Conservation (phyloP, 1,139 yeast species). For the Geotrichum citri-aurantii region DNA sequence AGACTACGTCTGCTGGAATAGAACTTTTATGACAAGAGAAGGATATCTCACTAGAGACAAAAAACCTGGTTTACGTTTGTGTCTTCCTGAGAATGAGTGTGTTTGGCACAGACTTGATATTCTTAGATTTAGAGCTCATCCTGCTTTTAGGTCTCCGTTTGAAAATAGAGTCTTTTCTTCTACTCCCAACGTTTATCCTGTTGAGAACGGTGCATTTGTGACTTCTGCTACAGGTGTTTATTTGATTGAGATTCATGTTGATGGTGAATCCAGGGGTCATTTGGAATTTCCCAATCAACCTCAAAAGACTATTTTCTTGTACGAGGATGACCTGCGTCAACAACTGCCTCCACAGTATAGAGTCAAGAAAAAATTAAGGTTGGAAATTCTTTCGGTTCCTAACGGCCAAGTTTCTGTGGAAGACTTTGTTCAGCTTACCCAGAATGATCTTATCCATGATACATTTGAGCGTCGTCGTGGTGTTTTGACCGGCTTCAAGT, state of each 20-base stretch:
- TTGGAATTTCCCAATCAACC: conserved; percentile 61
- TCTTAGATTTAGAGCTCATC: conserved; percentile 73
- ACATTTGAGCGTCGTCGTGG: conserved; percentile 19
- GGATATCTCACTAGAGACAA: conserved; percentile 49
- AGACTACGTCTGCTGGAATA: conserved; percentile 73
- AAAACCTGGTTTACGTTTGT: conserved; percentile 40
- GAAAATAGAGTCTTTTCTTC: conserved; percentile 44
- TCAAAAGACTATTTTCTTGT: conserved; percentile 46
- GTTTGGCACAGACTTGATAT: conserved; percentile 84
- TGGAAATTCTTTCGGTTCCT: conserved; percentile 43
- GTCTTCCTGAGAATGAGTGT: conserved; percentile 62
- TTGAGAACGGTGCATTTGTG: conserved; percentile 47
- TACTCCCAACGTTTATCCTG: conserved; percentile 43
- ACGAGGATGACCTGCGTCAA: conserved; percentile 43
- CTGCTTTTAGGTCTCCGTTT: conserved; percentile 63
- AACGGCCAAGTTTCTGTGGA: conserved; percentile 31
- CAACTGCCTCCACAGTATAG: conserved; percentile 41
- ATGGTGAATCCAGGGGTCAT: conserved; percentile 60
- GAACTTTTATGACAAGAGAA: conserved; percentile 78
- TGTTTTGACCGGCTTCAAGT: conserved; percentile 20
- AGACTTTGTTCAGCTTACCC: conserved; percentile 27
- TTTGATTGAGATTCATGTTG: conserved; percentile 58
- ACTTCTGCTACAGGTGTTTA: conserved; percentile 62
- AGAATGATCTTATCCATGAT: conserved; percentile 18
- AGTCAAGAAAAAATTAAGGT: conserved; percentile 34